phyloP scores from a whole-genome alignment of 83 land plant genomes.

The Picea mariana region DNA sequence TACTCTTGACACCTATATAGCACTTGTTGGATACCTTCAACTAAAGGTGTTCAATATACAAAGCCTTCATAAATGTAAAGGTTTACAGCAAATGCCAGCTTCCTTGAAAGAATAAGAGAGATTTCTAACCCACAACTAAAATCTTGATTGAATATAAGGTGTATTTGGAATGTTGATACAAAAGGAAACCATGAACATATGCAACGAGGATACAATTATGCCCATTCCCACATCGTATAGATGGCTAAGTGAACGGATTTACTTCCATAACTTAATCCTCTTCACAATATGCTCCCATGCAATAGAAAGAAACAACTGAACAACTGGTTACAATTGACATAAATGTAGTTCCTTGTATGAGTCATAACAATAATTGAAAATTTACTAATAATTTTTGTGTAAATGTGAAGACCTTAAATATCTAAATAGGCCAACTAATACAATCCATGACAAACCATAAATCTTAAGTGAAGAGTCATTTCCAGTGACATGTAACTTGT shows the following conservation, averaged over 20 bases:
- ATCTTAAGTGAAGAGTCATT: conserved; percentile 66
- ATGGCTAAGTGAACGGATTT: conserved; percentile 73
- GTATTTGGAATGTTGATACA: conserved; percentile 90
- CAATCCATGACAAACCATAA: conserved; percentile 32
- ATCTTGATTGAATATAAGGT: conserved; percentile 92
- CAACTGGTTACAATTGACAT: conserved; percentile 58
- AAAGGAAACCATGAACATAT: conserved; percentile 93
- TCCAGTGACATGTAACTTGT: conserved; percentile 67
- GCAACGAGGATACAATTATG: conserved; percentile 82
- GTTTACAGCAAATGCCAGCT: background rate
- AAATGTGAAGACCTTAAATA: too few relatives aligned
- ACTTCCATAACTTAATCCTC: conserved; percentile 74
- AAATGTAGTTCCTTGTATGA: conserved; percentile 71
- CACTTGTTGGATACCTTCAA: too few relatives aligned
- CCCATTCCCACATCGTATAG: conserved; percentile 98
- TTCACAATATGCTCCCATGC: conserved; percentile 82
- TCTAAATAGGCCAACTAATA: too few relatives aligned
- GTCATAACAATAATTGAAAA: conserved; percentile 46
- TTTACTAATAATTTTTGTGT: too few relatives aligned
- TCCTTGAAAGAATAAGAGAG: conserved; percentile 90
- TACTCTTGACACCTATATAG: too few relatives aligned
- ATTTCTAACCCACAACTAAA: conserved; percentile 96
- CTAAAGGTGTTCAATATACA: too few relatives aligned
- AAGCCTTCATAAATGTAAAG: too few relatives aligned
- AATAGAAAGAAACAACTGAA: conserved; percentile 57